Evolutionary conservation across 495 filamentous ascomycete genomes (phyloP), one percentile per base, ranked within the genome.

Genomic region (Xylaria flabelliformis): DNA sequence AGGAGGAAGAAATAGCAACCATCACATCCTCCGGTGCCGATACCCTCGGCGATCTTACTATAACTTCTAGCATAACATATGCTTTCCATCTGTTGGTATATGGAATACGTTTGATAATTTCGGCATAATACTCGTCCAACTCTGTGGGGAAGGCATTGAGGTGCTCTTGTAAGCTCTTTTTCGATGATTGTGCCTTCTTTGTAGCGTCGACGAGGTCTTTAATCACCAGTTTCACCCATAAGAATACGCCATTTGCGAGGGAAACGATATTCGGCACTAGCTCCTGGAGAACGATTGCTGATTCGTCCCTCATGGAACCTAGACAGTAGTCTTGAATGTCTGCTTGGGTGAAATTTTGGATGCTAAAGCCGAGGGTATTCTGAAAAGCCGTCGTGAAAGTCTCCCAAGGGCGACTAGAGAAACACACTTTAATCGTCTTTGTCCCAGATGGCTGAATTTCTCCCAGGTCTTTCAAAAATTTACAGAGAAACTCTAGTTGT

Each of bases 191-290:
- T 48, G 4, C 44, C 17, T 17, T 44, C 21, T 21, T 50, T 26
- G 55, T 63, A 32, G 50, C 41, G 8, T 68, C 34, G 21, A 66
- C 58, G 29, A 77, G 71, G n/a, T 75, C 70, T 50, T 55, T 65
- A 7, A 75, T 63, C 5, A 77, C 71, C 4, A 77, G 64, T 29
- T 71, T 75, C n/a, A 77, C 73, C 75, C 75, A 77, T 21, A 75
- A 65, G 34, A 75, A 77, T 12, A 77, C 75, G 24, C 75, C 75
- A 8, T 51, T 34, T 5, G 75, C 34, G 10, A 64, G 66, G 3
- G 7, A 42, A 12, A 72, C 62, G n/a, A 77, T 71, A 26, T 17
- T 17, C 13, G 44, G 44, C 13, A 48, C 44, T 17, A 48, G 44
- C 17, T 48, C 44, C 13, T 48, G 6, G 15, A 55, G 51, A 55